phyloP scores from a whole-genome alignment of 139 green algal genomes.

The Closterium sp. region DNA sequence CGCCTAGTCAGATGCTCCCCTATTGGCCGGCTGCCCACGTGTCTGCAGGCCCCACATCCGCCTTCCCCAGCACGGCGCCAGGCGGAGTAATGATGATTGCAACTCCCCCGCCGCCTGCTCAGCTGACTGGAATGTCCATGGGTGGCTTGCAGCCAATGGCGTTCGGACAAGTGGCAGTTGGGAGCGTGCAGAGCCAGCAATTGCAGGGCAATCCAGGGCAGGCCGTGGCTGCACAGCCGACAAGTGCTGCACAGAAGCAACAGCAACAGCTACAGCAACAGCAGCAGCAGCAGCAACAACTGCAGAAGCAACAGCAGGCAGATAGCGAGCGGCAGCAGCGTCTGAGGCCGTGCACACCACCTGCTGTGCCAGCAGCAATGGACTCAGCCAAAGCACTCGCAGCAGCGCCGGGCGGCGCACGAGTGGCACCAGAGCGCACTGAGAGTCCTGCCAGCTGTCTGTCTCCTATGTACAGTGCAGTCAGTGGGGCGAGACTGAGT shows the following conservation, averaged over 20 bases:
- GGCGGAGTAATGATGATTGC: neutral
- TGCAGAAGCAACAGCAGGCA: no score
- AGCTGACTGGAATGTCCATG: neutral
- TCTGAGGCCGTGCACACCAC: neutral
- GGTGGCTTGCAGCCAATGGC: neutral
- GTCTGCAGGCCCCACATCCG: neutral
- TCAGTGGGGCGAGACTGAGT: neutral
- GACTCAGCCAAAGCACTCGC: neutral
- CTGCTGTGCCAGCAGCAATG: neutral
- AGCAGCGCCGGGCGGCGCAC: neutral
- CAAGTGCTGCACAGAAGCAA: neutral
- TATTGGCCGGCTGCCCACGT: neutral
- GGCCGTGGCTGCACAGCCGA: neutral
- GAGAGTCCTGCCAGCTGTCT: neutral
- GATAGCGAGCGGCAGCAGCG: neutral
- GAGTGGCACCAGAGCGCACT: neutral
- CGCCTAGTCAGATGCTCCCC: neutral
- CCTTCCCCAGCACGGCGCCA: neutral
- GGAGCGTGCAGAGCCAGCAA: no score
- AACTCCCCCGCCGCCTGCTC: neutral
- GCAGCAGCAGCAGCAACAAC: neutral
- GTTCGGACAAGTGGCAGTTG: neutral
- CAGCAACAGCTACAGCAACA: neutral
- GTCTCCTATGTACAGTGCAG: neutral
- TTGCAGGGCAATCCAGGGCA: neutral